These are phyloP conservation scores for Tricholoma hemisulphureum DNA, from an alignment of 768 basidiomycete species.

Conservation along the genomic window DNA sequence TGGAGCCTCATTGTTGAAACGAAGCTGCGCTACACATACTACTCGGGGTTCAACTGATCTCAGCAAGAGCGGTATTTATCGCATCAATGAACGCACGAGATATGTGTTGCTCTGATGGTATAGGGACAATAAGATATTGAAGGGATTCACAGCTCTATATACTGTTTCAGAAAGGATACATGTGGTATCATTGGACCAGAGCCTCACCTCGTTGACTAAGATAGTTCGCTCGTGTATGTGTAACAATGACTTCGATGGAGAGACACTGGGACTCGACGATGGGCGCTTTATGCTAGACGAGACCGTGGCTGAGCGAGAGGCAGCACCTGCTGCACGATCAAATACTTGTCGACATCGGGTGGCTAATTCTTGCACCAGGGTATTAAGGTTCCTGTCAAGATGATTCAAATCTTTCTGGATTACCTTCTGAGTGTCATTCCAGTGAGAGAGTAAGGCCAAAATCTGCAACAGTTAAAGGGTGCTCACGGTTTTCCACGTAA, in stretches of 20 bases:
- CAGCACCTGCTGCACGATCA: slow-evolving; percentile 57
- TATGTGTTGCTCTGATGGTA: slow-evolving; percentile 39
- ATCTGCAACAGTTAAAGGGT: slow-evolving; percentile 15
- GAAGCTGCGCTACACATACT: slow-evolving; percentile 61
- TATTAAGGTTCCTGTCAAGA: slow-evolving; percentile 68
- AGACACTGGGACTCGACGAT: slow-evolving; percentile 31
- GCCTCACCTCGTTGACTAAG: slow-evolving; percentile 49
- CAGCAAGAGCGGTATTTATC: slow-evolving; percentile 14
- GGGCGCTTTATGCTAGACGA: slow-evolving; percentile 29
- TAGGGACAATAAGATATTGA: slow-evolving; percentile 53
- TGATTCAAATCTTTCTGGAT: slow-evolving; percentile 49
- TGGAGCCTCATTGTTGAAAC: slow-evolving; percentile 42
- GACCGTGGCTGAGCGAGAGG: slow-evolving; percentile 57
- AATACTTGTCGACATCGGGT: slow-evolving; percentile 61
- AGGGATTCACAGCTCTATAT: slow-evolving; percentile 44
- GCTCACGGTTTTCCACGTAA: slow-evolving; percentile 56
- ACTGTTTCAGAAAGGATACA: slow-evolving; percentile 21
- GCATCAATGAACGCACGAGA: slow-evolving; percentile 42
- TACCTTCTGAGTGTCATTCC: slow-evolving; percentile 40
- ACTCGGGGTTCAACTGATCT: slow-evolving; percentile 18
- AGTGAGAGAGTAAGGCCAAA: slow-evolving; percentile 29
- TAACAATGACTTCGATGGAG: slow-evolving; percentile 27
- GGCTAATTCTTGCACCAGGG: slow-evolving; percentile 61
- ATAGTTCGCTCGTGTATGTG: slow-evolving; percentile 56
- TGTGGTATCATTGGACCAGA: slow-evolving; percentile 19